phyloP scores from a whole-genome alignment of 192 early-diverging fungal species.

The Podila horticola region DNA sequence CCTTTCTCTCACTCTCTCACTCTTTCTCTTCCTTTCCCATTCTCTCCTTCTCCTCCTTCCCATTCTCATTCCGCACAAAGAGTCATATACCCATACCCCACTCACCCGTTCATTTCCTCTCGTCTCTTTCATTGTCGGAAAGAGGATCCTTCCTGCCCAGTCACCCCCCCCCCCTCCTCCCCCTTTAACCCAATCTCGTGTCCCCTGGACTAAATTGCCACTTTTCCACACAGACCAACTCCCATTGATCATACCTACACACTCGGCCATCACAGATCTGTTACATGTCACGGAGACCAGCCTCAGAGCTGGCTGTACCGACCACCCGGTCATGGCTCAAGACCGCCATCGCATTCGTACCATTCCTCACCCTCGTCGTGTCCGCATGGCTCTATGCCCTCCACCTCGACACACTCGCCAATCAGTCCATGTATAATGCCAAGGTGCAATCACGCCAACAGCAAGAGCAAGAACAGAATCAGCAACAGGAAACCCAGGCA shows the following conservation, averaged over 20 bases:
- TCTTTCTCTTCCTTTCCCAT: neutral
- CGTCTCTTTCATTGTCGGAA: neutral
- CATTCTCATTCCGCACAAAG: no score
- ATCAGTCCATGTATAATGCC: slow-evolving; percentile 41
- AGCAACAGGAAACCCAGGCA: neutral
- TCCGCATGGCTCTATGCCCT: slow-evolving; percentile 43
- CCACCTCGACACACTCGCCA: slow-evolving; percentile 40
- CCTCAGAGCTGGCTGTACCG: neutral
- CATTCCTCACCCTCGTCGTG: slow-evolving; percentile 35
- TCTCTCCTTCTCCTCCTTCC: no score
- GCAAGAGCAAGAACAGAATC: neutral
- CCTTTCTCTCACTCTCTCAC: neutral
- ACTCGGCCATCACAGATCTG: neutral
- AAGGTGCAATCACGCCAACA: neutral
- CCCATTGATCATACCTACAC: neutral
- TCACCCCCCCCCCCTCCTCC: neutral
- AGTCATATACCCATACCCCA: neutral
- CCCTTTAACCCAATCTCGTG: neutral
- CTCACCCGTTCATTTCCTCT: neutral
- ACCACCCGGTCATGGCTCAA: slow-evolving; percentile 32
- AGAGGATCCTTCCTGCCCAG: neutral
- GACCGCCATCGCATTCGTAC: slow-evolving; percentile 36
- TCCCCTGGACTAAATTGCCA: neutral
- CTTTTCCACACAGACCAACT: neutral
- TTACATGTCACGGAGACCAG: neutral